A percentile compares a stretch with the other conserved stretches of the same genome.
Conservation (phyloP, 192 early-diverging fungal genomes). For the Phlyctochytrium planicorne region DNA sequence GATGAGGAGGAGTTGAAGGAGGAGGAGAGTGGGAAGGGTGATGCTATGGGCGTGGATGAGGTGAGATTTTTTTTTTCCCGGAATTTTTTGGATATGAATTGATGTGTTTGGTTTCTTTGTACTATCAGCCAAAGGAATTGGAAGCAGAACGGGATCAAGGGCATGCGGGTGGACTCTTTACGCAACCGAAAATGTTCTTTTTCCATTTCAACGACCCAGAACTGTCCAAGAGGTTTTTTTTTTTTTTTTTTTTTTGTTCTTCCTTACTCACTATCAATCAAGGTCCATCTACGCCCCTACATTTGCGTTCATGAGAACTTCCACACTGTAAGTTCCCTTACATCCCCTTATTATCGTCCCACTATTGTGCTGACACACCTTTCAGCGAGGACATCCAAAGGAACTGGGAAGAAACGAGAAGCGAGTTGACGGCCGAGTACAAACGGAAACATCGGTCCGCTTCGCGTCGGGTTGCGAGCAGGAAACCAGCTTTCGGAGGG, state of each 20-base stretch:
- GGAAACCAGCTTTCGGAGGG: no score
- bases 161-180: neutral
- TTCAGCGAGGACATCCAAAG: neutral
- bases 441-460: neutral
- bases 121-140: slow-evolving; percentile 1
- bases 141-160: neutral
- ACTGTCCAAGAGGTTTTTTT: neutral
- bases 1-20: neutral
- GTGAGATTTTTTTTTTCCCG: no score
- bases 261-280: no score
- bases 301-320: neutral
- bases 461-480: neutral
- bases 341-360: neutral
- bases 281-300: neutral
- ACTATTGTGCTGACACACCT: neutral
- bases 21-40: neutral
- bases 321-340: neutral
- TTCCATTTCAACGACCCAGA: neutral
- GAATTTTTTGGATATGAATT: no score
- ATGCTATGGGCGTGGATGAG: no score
- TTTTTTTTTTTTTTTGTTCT: no score
- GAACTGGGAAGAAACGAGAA: neutral
- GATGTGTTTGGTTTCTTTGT: no score
- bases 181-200: neutral
- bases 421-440: neutral